A percentile compares a stretch with the other conserved stretches of the same genome.
These are phyloP conservation scores for Populus pruinosa DNA, from an alignment of 345 rosid species.

Conservation along the genomic window DNA sequence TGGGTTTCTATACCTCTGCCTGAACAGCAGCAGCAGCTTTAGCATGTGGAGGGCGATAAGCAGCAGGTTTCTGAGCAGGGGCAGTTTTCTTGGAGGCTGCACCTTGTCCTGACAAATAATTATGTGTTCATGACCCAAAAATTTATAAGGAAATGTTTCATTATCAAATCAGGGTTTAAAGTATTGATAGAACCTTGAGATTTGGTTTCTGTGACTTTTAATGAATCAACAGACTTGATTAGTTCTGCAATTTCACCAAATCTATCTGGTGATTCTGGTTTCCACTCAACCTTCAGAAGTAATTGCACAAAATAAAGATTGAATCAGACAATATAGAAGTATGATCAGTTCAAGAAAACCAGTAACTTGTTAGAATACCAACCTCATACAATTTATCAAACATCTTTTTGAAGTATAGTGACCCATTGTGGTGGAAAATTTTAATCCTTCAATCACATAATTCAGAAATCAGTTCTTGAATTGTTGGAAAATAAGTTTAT, in stretches of 20 bases:
- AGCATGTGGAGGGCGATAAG: constrained; percentile 93
- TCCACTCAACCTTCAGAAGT: constrained; percentile 77
- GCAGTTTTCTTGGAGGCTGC: constrained; percentile 47
- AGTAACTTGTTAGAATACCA: constrained; percentile 7
- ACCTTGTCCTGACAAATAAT: constrained; percentile 50
- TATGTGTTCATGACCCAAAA: constrained; percentile 11
- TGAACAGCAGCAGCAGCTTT: constrained; percentile 69
- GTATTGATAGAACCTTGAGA: constrained; percentile 47
- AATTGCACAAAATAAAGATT: background rate
- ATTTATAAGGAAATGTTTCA: background rate
- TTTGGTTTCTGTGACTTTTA: constrained; percentile 60
- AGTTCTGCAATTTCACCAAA: constrained; percentile 74
- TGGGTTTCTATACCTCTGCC: constrained; percentile 65
- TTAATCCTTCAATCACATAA: constrained; percentile 57
- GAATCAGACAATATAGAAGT: background rate
- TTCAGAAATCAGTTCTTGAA: constrained; percentile 1
- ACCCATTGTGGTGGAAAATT: constrained; percentile 76
- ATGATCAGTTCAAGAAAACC: background rate
- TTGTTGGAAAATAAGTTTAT: too few species aligned
- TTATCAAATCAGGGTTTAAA: constrained; percentile 2
- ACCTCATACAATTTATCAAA: constrained; percentile 93
- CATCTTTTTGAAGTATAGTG: constrained; percentile 67
- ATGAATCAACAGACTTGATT: constrained; percentile 51
- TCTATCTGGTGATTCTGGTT: constrained; percentile 68
- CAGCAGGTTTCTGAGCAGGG: constrained; percentile 66